phyloP scores from a whole-genome alignment of 331 rosid genomes.

The Arachis monticola region DNA sequence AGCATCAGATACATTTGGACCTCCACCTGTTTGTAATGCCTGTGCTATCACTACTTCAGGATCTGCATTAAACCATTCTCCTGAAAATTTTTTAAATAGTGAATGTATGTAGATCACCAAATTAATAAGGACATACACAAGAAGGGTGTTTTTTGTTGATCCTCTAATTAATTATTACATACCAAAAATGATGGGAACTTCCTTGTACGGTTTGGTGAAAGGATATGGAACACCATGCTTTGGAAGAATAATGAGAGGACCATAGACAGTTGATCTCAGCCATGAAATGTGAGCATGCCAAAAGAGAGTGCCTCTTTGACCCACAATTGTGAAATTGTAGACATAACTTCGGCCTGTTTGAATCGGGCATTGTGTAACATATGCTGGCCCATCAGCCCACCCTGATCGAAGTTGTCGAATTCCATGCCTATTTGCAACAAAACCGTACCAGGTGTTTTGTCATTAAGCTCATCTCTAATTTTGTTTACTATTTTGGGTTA shows the following conservation, averaged over 20 bases:
- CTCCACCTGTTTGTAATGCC: slow-evolving; percentile 61
- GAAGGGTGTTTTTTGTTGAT: no score
- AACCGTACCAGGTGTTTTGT: background rate
- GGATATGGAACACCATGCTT: slow-evolving; percentile 58
- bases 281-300: slow-evolving; percentile 72
- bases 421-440: slow-evolving; percentile 58
- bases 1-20: slow-evolving; percentile 73
- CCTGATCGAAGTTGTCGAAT: slow-evolving; percentile 61
- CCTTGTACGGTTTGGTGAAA: slow-evolving; percentile 58
- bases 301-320: slow-evolving; percentile 67
- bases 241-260: slow-evolving; percentile 66
- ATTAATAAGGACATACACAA: no score
- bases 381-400: slow-evolving; percentile 75
- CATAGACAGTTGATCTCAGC: slow-evolving; percentile 67
- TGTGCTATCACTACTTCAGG: slow-evolving; percentile 62
- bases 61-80: slow-evolving; percentile 67
- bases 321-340: slow-evolving; percentile 62
- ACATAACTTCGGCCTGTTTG: slow-evolving; percentile 59
- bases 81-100: slow-evolving; percentile 27
- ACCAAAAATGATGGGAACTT: slow-evolving; percentile 65
- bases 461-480: background rate
- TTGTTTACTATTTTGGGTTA: no score
- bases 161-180: background rate
- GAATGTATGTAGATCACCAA: no score
- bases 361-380: slow-evolving; percentile 70